Evolutionary conservation across 1,284 basidiomycete genomes (phyloP).

Genomic region (Heterobasidion occidentale): DNA sequence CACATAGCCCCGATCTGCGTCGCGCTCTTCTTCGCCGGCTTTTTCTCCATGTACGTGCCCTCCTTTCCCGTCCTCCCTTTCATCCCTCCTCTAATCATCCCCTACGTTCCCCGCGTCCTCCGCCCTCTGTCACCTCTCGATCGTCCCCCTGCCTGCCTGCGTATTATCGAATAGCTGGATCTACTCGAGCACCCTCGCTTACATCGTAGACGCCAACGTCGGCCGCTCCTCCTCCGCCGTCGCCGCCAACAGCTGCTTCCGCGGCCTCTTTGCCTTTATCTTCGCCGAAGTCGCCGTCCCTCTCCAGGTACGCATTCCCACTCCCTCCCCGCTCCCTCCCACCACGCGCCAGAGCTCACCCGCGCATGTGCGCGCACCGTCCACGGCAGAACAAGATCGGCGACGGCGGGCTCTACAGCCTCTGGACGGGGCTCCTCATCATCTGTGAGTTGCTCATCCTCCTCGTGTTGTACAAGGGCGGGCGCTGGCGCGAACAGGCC

Average conservation of each 20-base stretch:
- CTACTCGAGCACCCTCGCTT: slow-evolving; percentile 65
- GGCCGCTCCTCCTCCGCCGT: slow-evolving; percentile 68
- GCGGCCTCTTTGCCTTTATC: slow-evolving; percentile 63
- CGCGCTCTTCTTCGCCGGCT: slow-evolving; percentile 58
- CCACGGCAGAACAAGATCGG: slow-evolving; percentile 37
- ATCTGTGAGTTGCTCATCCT: slow-evolving; percentile 45
- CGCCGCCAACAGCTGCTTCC: slow-evolving; percentile 63
- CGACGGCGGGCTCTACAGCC: slow-evolving; percentile 69
- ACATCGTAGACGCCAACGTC: slow-evolving; percentile 71
- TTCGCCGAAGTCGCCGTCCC: slow-evolving; percentile 65
- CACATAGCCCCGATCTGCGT: slow-evolving; percentile 58
- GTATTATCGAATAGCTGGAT: slow-evolving; percentile 40
- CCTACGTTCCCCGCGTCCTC: background rate
- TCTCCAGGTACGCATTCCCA: slow-evolving; percentile 38
- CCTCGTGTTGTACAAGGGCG: slow-evolving; percentile 40
- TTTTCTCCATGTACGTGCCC: slow-evolving; percentile 56
- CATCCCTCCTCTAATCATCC: background rate
- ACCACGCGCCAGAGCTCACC: background rate
- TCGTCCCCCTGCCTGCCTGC: too few species aligned
- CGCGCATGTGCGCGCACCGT: background rate
- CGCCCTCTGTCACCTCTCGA: background rate
- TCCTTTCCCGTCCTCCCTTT: background rate
- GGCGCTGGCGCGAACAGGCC: slow-evolving; percentile 28
- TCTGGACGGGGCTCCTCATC: slow-evolving; percentile 58
- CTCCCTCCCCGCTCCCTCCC: background rate